Evolutionary conservation across 2,329 filamentous ascomycete genomes (phyloP).

Genomic region (Colletotrichum plurivorum): DNA sequence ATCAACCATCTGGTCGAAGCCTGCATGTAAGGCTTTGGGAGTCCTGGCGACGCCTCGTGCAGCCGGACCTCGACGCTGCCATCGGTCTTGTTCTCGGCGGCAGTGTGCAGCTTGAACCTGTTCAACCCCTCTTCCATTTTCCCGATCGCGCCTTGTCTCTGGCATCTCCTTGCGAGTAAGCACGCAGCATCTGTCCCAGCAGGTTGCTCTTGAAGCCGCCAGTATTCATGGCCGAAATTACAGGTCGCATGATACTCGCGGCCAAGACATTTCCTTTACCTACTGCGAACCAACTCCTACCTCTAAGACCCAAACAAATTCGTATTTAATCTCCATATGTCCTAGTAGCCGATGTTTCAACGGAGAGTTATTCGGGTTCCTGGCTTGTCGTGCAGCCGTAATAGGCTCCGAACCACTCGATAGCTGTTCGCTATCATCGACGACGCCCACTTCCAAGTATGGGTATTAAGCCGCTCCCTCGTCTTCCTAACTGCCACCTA

Average conservation of each 20-base stretch:
- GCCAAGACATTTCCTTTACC: constrained; percentile 33
- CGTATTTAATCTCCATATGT: constrained; percentile 42
- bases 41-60: neutral
- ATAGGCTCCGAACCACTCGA: too few relatives aligned
- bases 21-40: too few relatives aligned
- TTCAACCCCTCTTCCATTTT: neutral
- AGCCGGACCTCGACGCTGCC: neutral
- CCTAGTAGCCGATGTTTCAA: too few relatives aligned
- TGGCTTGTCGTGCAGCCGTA: too few relatives aligned
- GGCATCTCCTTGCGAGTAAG: neutral
- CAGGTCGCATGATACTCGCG: neutral
- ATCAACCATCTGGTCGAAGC: too few relatives aligned
- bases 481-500: too few relatives aligned
- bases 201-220: neutral
- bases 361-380: too few relatives aligned
- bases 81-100: neutral
- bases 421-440: too few relatives aligned
- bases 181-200: neutral
- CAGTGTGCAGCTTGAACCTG: neutral
- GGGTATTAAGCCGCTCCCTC: too few relatives aligned
- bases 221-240: neutral
- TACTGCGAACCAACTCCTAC: constrained; percentile 44
- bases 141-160: neutral
- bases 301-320: constrained; percentile 51
- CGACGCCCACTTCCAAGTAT: too few relatives aligned